These are phyloP conservation scores for Penicillium sp. DNA, from an alignment of 2,329 filamentous ascomycete species.

Conservation along the genomic window DNA sequence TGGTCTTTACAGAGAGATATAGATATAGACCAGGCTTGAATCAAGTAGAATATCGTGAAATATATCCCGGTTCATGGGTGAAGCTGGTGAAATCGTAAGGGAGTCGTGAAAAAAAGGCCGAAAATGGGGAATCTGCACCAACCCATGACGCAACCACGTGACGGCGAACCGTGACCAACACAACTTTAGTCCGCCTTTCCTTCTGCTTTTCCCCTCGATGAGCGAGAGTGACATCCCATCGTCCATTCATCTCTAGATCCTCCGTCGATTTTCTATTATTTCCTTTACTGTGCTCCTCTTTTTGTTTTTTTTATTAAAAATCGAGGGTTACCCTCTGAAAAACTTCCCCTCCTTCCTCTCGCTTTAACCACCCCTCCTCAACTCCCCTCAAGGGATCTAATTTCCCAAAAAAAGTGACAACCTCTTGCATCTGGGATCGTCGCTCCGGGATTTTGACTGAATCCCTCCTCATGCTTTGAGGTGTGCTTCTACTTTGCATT, in stretches of 20 bases:
- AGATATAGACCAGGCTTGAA: no score
- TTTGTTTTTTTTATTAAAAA: background rate
- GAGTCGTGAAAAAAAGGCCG: no score
- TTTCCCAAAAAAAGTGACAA: conserved; percentile 19
- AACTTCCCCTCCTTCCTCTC: conserved; percentile 24
- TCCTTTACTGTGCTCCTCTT: conserved; percentile 1
- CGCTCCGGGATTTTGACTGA: conserved; percentile 11
- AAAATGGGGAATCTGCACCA: conserved; percentile 23
- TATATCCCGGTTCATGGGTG: no score
- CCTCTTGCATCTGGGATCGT: conserved; percentile 21
- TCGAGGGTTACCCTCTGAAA: conserved; percentile 15
- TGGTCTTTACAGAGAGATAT: no score
- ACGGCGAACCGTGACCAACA: conserved; percentile 29
- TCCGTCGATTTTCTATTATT: conserved; percentile 1
- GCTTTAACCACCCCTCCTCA: conserved; percentile 26
- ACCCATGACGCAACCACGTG: conserved; percentile 41
- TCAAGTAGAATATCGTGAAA: no score
- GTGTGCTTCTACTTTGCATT: conserved; percentile 24
- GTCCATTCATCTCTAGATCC: conserved; percentile 16
- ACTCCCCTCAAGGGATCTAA: conserved; percentile 16
- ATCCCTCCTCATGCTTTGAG: conserved; percentile 28
- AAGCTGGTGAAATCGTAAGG: no score
- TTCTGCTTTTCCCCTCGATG: conserved; percentile 28
- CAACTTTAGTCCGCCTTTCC: conserved; percentile 16
- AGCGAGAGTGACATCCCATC: conserved; percentile 22